Conservation (phyloP, 176 grass and related monocot species). For the Aegilops sharonensis region DNA sequence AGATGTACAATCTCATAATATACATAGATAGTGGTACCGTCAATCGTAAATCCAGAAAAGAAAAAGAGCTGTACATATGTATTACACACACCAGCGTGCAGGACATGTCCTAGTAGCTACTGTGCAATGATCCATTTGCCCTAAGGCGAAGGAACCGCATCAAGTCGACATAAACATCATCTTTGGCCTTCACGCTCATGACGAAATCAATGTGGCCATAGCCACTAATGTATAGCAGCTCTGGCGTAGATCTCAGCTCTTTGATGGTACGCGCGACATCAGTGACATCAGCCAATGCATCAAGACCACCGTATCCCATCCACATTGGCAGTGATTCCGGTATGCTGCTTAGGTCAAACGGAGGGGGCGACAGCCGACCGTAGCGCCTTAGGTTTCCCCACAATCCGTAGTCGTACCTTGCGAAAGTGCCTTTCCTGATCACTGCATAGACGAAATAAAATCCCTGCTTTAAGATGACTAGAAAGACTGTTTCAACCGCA, state of each 20-base stretch:
- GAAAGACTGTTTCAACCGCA: not conserved
- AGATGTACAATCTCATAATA: not conserved
- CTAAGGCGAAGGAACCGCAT: constrained; percentile 72
- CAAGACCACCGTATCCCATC: constrained; percentile 83
- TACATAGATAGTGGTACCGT: not conserved
- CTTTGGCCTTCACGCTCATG: constrained; percentile 64
- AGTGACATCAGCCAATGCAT: constrained; percentile 72
- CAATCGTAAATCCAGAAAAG: not conserved
- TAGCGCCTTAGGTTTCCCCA: constrained; percentile 65
- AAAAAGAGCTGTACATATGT: not conserved
- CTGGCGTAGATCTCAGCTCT: constrained; percentile 61
- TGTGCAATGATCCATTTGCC: constrained; percentile 39
- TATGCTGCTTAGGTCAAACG: constrained; percentile 61
- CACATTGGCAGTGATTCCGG: constrained; percentile 71
- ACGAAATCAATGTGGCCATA: constrained; percentile 84
- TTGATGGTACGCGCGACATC: constrained; percentile 63
- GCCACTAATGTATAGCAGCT: constrained; percentile 63
- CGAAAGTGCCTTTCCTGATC: constrained; percentile 89
- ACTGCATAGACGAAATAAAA: constrained; percentile 37
- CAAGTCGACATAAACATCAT: constrained; percentile 67
- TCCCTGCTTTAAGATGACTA: not conserved
- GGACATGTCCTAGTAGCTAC: constrained; percentile 52
- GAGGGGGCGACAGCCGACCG: constrained; percentile 40
- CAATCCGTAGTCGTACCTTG: constrained; percentile 79
- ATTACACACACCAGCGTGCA: not conserved